Base-by-base conservation (phyloP, 139 green algal genomes). In the Chlamydomonas urium region DNA sequence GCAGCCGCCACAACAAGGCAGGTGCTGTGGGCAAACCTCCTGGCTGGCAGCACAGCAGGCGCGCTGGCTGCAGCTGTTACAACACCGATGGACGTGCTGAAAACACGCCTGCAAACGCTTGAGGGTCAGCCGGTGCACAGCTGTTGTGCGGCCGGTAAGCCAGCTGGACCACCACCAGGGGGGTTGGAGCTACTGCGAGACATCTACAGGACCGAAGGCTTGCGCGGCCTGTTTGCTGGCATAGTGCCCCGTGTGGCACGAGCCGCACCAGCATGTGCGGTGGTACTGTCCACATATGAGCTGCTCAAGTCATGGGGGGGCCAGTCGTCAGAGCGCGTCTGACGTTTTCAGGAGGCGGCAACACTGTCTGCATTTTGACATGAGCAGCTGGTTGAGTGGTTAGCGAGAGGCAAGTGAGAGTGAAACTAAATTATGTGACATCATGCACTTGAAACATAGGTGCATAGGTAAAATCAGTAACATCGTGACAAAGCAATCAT, bases 71-170 rank as follows among this genome's bases (percentile, higher is more conserved):
- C 90, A 1, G 84, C 83, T 0, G 66, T 91, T 26, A 99, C 95
- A 10, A 98, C 91, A 6, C 95, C 95, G 0, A 89, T 99, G 72
- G 95, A 99, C 65, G 95, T 99, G 23, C 80, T 96, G 1, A 99
- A 99, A 79, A 98, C 95, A 33, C 82, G 89, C 2, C 63, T 86
- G 48, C 92, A 97, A 82, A 78, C 94, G 26, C 21, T 45, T 0
- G 62, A 23, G 23, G 31, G 6, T 50, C 42, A 47, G 5, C n/a
- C 53, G 5, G 8, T 4, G 4, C 19, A 4, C 17, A 14, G 45
- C 28, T 47, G 42, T 19, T 5, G 2, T 29, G n/a, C 5, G 21
- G 37, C 33, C 26, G 23, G 35, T 24, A 24, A 26, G 6, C 6
- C 59, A 67, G 33, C 33, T 17, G 31, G 17, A 63, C 10, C 56